These are phyloP conservation scores for Diaporthe ampelina DNA, from an alignment of 2,329 filamentous ascomycete species.

Conservation along the genomic window DNA sequence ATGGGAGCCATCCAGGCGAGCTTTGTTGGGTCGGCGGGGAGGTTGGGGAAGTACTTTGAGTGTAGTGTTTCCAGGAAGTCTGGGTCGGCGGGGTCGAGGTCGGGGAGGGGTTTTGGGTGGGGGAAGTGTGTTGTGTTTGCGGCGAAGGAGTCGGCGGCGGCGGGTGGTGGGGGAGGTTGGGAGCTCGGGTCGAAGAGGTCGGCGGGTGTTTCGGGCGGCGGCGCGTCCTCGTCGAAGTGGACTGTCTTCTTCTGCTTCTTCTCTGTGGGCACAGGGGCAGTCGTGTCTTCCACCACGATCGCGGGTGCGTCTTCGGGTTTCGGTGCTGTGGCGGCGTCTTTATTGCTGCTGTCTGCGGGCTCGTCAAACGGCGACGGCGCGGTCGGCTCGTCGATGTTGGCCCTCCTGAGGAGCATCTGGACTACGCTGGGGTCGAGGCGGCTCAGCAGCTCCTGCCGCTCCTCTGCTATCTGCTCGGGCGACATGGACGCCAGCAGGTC, in stretches of 20 bases:
- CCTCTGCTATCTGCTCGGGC: conserved; percentile 82
- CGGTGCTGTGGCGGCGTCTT: conserved; percentile 30
- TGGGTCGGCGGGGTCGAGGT: conserved; percentile 86
- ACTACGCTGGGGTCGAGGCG: conserved; percentile 82
- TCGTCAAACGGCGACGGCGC: conserved; percentile 60
- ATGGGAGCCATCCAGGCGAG: conserved; percentile 87
- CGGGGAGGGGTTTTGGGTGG: conserved; percentile 66
- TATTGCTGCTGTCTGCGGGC: not conserved
- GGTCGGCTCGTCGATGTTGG: conserved; percentile 78
- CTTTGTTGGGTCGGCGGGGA: conserved; percentile 84
- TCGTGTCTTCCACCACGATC: conserved; percentile 53
- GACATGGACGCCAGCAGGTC: conserved; percentile 84
- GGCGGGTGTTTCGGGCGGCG: conserved; percentile 56
- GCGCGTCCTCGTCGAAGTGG: conserved; percentile 58
- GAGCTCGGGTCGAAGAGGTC: conserved; percentile 53
- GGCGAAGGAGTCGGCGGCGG: conserved; percentile 50
- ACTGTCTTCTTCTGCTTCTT: conserved; percentile 50
- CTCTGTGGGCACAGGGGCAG: conserved; percentile 43
- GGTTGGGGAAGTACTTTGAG: conserved; percentile 91
- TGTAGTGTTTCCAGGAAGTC: conserved; percentile 89
- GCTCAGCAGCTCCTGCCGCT: conserved; percentile 84
- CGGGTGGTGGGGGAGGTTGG: conserved; percentile 27
- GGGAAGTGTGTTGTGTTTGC: conserved; percentile 73
- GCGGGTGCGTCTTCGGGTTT: conserved; percentile 46
- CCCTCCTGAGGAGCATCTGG: conserved; percentile 80